phyloP scores from a whole-genome alignment of 2,329 filamentous ascomycete genomes.

The Colletotrichum tropicale region DNA sequence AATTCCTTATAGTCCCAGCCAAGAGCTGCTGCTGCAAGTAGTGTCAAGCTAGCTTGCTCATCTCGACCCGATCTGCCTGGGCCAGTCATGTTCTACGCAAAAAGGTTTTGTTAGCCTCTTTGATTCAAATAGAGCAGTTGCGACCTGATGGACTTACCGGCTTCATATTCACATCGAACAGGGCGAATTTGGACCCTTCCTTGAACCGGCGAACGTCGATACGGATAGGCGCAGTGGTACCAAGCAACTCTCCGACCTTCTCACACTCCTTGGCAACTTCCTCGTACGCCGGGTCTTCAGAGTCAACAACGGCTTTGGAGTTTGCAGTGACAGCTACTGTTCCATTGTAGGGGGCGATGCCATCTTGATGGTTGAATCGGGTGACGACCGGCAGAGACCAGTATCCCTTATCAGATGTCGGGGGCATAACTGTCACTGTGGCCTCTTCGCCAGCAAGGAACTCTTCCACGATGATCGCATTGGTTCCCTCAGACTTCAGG shows the following conservation, averaged over 20 bases:
- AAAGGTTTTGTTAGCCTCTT: neutral
- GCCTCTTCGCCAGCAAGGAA: neutral
- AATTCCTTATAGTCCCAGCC: constrained; percentile 47
- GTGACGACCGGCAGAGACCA: constrained; percentile 49
- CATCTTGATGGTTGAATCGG: constrained; percentile 51
- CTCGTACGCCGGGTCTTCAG: constrained; percentile 32
- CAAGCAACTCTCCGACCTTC: constrained; percentile 39
- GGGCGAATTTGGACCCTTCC: constrained; percentile 40
- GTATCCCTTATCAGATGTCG: constrained; percentile 27
- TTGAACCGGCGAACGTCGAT: constrained; percentile 49
- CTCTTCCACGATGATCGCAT: neutral
- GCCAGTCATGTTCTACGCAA: constrained; percentile 34
- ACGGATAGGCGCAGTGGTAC: constrained; percentile 46
- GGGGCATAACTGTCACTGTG: constrained; percentile 46
- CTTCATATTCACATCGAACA: constrained; percentile 59
- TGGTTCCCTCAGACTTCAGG: neutral
- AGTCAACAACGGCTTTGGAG: constrained; percentile 40
- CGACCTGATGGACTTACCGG: constrained; percentile 37
- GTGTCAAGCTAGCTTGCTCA: constrained; percentile 51
- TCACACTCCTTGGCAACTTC: constrained; percentile 42
- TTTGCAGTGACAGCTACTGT: constrained; percentile 51
- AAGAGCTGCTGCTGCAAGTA: constrained; percentile 41
- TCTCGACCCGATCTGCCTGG: constrained; percentile 50
- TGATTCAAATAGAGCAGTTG: neutral
- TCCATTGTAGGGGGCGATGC: constrained; percentile 54